These are phyloP conservation scores for Cercospora beticola DNA, from an alignment of 2,329 filamentous ascomycete genomes.

Conservation along the genomic window DNA sequence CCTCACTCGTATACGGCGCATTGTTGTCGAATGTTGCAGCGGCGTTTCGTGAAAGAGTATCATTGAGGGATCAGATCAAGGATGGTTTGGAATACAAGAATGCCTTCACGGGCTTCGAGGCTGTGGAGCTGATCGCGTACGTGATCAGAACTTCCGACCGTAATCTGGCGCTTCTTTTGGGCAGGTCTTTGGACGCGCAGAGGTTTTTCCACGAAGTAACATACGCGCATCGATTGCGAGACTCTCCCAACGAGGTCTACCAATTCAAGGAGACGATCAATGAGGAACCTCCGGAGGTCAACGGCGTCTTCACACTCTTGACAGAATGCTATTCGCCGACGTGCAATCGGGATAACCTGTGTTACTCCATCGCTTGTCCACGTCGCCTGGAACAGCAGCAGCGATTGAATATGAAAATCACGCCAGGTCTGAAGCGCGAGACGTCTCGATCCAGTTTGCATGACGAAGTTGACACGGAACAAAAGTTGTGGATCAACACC, in stretches of 20 bases:
- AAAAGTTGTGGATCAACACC: conserved; percentile 99
- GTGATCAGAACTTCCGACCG: conserved; percentile 97
- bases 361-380: conserved; percentile 97
- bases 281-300: conserved; percentile 81
- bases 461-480: conserved; percentile 83
- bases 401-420: conserved; percentile 86
- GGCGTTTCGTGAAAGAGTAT: conserved; percentile 86
- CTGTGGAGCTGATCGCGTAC: conserved; percentile 90
- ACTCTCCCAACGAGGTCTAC: conserved; percentile 93
- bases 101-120: conserved; percentile 91
- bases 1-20: conserved; percentile 90
- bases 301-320: conserved; percentile 92
- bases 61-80: conserved; percentile 84
- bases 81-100: conserved; percentile 97
- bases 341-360: conserved; percentile 90
- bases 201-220: conserved; percentile 99
- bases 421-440: conserved; percentile 76
- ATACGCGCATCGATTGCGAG: conserved; percentile 91
- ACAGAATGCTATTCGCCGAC: conserved; percentile 98
- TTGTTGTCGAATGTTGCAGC: conserved; percentile 90
- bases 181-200: conserved; percentile 89
- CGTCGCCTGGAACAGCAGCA: conserved; percentile 92
- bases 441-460: conserved; percentile 71
- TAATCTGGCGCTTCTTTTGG: conserved; percentile 86
- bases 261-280: conserved; percentile 92